These are phyloP conservation scores for Dothiorella sarmentorum DNA, from an alignment of 2,329 filamentous ascomycete species.

Conservation along the genomic window DNA sequence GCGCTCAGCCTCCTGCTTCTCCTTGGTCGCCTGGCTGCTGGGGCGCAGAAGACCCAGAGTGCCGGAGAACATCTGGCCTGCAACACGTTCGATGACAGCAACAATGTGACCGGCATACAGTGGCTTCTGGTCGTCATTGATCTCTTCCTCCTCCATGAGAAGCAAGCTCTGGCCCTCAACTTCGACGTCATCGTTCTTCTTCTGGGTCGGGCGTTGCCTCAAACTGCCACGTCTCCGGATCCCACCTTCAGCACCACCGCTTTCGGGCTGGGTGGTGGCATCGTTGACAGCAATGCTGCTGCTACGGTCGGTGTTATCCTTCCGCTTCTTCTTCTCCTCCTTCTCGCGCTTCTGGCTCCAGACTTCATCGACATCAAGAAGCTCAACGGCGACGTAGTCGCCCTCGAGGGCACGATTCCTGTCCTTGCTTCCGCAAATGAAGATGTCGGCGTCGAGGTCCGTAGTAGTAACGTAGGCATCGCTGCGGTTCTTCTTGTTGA, in stretches of 20 bases:
- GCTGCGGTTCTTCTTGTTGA: slow-evolving; percentile 99
- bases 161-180: slow-evolving; percentile 96
- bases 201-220: slow-evolving; percentile 93
- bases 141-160: slow-evolving; percentile 96
- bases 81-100: slow-evolving; percentile 92
- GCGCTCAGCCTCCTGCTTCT: slow-evolving; percentile 97
- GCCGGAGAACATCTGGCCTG: slow-evolving; percentile 98
- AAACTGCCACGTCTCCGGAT: slow-evolving; percentile 91
- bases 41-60: slow-evolving; percentile 90
- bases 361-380: slow-evolving; percentile 96
- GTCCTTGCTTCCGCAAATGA: slow-evolving; percentile 99
- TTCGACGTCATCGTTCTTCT: slow-evolving; percentile 99
- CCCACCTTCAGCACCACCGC: slow-evolving; percentile 71
- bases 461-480: slow-evolving; percentile 95
- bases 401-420: slow-evolving; percentile 95
- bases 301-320: slow-evolving; percentile 89
- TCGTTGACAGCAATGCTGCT: slow-evolving; percentile 70
- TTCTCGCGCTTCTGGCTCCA: slow-evolving; percentile 99
- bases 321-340: slow-evolving; percentile 99
- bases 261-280: slow-evolving; percentile 53
- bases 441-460: slow-evolving; percentile 96
- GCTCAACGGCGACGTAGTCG: slow-evolving; percentile 90
- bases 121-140: slow-evolving; percentile 96
- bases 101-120: slow-evolving; percentile 96
- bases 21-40: slow-evolving; percentile 97